phyloP scores from a whole-genome alignment of 495 filamentous ascomycete species.

The Hypoxylon fuscum region DNA sequence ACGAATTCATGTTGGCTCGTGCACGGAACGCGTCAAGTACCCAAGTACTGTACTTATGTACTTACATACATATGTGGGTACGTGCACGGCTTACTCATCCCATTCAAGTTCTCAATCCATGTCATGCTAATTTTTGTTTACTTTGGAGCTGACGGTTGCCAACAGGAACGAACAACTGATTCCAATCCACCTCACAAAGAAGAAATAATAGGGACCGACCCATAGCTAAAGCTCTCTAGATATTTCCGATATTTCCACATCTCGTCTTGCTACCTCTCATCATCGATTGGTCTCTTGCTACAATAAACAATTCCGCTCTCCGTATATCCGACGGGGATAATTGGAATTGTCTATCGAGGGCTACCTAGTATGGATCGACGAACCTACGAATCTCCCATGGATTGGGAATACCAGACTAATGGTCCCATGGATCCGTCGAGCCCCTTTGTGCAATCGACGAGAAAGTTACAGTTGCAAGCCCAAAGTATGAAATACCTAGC shows the following conservation, averaged over 20 bases:
- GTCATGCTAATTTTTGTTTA: slow-evolving; percentile 42
- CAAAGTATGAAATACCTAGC: slow-evolving; percentile 28
- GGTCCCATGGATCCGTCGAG: slow-evolving; percentile 57
- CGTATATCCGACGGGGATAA: slow-evolving; percentile 4
- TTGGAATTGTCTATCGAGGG: slow-evolving; percentile 7
- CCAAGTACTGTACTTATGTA: too few species aligned
- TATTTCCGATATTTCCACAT: background rate
- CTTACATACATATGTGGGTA: too few species aligned
- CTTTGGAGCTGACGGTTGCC: slow-evolving; percentile 32
- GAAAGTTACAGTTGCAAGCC: slow-evolving; percentile 19
- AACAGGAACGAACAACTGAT: slow-evolving; percentile 35
- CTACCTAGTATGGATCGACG: slow-evolving; percentile 55
- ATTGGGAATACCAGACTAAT: slow-evolving; percentile 58
- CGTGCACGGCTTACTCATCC: too few species aligned
- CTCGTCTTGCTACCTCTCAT: background rate
- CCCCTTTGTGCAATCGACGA: slow-evolving; percentile 53
- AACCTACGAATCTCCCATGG: slow-evolving; percentile 58
- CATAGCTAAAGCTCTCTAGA: background rate
- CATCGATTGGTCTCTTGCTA: slow-evolving; percentile 4
- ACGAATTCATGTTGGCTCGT: too few species aligned
- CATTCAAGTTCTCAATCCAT: too few species aligned
- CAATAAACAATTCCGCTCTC: background rate
- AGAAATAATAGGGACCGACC: background rate
- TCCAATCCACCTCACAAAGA: background rate
- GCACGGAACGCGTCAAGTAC: too few species aligned